Percentiles rank a stretch among this genome's conserved stretches.
Evolutionary conservation across 1,139 yeast species (phyloP).

Genomic region (Candida tropicalis): DNA sequence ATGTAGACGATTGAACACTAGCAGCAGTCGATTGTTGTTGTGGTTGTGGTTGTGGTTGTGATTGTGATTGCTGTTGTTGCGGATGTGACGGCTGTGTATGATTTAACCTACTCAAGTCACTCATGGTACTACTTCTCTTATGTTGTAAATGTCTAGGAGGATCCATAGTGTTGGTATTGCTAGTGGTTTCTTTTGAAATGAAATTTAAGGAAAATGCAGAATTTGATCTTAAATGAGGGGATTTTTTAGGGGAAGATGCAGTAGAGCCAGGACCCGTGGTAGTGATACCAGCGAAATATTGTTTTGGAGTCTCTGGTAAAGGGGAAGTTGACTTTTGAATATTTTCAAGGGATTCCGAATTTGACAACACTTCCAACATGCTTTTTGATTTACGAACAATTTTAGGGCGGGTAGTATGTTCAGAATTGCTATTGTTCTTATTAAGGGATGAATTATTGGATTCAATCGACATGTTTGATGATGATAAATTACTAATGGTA

Average conservation of each 20-base stretch:
- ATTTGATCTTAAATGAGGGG: conserved; percentile 33
- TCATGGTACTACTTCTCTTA: conserved; percentile 29
- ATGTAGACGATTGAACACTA: conserved; percentile 4
- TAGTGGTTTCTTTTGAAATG: conserved; percentile 2
- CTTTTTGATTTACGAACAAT: conserved; percentile 13
- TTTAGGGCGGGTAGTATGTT: conserved; percentile 1
- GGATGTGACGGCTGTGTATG: neutral
- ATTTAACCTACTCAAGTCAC: conserved; percentile 16
- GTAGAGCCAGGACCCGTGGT: neutral
- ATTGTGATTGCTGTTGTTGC: neutral
- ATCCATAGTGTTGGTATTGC: neutral
- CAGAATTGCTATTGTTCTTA: neutral
- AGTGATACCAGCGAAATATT: too few species aligned
- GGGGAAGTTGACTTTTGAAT: conserved; percentile 9
- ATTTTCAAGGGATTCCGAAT: conserved; percentile 5
- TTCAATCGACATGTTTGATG: conserved; percentile 1
- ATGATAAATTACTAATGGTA: conserved; percentile 1
- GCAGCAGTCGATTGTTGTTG: neutral
- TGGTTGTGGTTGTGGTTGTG: conserved; percentile 6
- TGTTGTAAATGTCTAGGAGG: conserved; percentile 15
- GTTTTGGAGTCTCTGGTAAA: conserved; percentile 6
- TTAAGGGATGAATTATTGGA: conserved; percentile 5
- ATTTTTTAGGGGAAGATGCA: conserved; percentile 20
- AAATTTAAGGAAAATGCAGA: conserved; percentile 29
- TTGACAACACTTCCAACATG: conserved; percentile 12